These are phyloP conservation scores for Blakeslea trispora DNA, from an alignment of 371 early-diverging fungal genomes.

Conservation along the genomic window DNA sequence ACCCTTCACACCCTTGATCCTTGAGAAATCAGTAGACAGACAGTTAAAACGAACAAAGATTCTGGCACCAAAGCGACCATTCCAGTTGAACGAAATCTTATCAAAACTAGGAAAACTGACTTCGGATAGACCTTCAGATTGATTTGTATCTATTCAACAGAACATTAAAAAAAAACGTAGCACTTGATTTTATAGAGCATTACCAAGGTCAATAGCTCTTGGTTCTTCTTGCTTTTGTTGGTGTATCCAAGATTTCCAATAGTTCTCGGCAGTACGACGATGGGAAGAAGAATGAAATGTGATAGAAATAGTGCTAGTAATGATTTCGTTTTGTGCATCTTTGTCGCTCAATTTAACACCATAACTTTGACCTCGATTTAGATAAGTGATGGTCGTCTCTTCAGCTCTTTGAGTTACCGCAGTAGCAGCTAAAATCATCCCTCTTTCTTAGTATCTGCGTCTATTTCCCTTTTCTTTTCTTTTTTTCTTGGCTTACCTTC, in stretches of 20 bases:
- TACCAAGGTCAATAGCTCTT: slow-evolving; percentile 67
- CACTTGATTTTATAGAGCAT: not conserved
- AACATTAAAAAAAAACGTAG: not conserved
- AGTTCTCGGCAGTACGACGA: slow-evolving; percentile 64
- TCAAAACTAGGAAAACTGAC: slow-evolving; percentile 61
- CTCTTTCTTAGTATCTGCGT: no score
- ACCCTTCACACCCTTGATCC: slow-evolving; percentile 80
- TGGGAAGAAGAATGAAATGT: slow-evolving; percentile 79
- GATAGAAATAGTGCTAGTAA: slow-evolving; percentile 65
- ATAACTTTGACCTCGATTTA: slow-evolving; percentile 58
- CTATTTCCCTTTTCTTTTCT: not conserved
- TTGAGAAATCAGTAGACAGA: slow-evolving; percentile 75
- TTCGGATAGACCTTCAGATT: slow-evolving; percentile 48
- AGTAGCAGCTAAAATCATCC: slow-evolving; percentile 29
- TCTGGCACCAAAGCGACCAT: slow-evolving; percentile 64
- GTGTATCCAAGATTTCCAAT: slow-evolving; percentile 78
- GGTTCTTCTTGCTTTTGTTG: slow-evolving; percentile 67
- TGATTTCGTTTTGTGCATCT: slow-evolving; percentile 41
- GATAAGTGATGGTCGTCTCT: slow-evolving; percentile 30
- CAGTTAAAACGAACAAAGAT: slow-evolving; percentile 70
- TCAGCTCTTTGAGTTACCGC: slow-evolving; percentile 34
- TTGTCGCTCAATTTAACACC: slow-evolving; percentile 53
- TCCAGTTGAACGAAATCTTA: slow-evolving; percentile 67
- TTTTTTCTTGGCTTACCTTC: slow-evolving; percentile 27
- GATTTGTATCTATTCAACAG: slow-evolving; percentile 34